Base-by-base conservation (phyloP, 805 yeast genomes). In the Candida mattraensis region DNA sequence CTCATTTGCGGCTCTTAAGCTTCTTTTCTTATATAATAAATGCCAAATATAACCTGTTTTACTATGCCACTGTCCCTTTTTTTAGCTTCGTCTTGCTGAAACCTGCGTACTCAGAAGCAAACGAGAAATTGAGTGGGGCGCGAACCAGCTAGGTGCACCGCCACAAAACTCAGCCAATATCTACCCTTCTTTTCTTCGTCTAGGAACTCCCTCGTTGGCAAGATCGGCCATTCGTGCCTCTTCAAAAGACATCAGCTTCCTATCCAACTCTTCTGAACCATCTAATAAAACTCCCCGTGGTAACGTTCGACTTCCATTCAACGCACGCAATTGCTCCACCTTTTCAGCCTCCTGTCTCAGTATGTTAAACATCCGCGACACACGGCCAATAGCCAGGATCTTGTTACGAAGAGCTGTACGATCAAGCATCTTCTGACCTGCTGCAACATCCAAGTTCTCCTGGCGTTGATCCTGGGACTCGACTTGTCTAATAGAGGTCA, bases 331-430 rank as follows among this genome's bases (percentile, higher is more conserved):
- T 53, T 83, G 87, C 33, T 82, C 80, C 32, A 91, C 93, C 47
- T 78, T 79, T 59, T 87, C 97, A 30, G 89, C 74, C 54, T 91
- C 96, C 56, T 87, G 88, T 47, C 97, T 74, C 51, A 91, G 69
- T 6, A 89, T 83, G 44, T 80, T 83, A 63, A 84, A 89, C 95
- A 91, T 87, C 39, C 96, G 75, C 17, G 96, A 83, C 48, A 91
- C 86, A 48, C 95, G 77, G 10, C 96, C 96, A 61, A 89, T 88
- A 11, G 97, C 96, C 47, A 88, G 63, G 35, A 89, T 80, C 67
- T 89, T 89, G 62, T 83, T 86, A 50, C 87, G 76, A 44, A 87
- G 66, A 1, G 86, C 42, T 7, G 51, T 51, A 25, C 51, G 48
- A 7, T 46, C 50, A n/a, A n/a, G n/a, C n/a, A n/a, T n/a, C n/a